Evolutionary conservation across 2,329 filamentous ascomycete genomes (phyloP).

Genomic region (Aureobasidium sp.): DNA sequence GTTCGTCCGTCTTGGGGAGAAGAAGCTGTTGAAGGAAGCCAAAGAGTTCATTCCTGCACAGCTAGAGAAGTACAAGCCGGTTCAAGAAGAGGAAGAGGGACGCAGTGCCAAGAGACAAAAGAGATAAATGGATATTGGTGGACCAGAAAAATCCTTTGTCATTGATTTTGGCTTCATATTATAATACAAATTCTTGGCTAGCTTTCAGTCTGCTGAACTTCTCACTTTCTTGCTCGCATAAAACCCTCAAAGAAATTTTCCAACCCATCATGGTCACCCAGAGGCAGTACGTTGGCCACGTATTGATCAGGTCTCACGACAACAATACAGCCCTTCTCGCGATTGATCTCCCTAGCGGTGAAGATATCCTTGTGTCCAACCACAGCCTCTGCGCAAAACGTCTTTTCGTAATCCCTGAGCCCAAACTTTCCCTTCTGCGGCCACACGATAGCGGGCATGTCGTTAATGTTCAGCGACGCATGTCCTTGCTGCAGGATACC

Average conservation of each 20-base stretch:
- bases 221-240: constrained; percentile 3
- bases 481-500: constrained; percentile 26
- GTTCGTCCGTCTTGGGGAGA: constrained; percentile 3
- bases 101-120: constrained; percentile 10
- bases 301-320: constrained; percentile 61
- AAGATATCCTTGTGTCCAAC: constrained; percentile 39
- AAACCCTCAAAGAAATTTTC: constrained; percentile 25
- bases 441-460: constrained; percentile 35
- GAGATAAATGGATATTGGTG: background rate
- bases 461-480: constrained; percentile 6
- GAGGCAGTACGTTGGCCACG: constrained; percentile 34
- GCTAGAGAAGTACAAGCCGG: constrained; percentile 10
- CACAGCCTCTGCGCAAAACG: constrained; percentile 40
- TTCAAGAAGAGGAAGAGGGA: background rate
- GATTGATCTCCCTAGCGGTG: constrained; percentile 50
- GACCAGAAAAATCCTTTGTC: background rate
- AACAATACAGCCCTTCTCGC: constrained; percentile 48
- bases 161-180: background rate
- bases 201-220: background rate
- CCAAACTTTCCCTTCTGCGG: constrained; percentile 32
- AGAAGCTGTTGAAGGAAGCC: constrained; percentile 7
- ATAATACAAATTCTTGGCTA: background rate
- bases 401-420: constrained; percentile 32
- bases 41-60: background rate
- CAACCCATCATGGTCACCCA: constrained; percentile 19